Base-by-base conservation (phyloP, 345 rosid species). In the Citrus unshiu region DNA sequence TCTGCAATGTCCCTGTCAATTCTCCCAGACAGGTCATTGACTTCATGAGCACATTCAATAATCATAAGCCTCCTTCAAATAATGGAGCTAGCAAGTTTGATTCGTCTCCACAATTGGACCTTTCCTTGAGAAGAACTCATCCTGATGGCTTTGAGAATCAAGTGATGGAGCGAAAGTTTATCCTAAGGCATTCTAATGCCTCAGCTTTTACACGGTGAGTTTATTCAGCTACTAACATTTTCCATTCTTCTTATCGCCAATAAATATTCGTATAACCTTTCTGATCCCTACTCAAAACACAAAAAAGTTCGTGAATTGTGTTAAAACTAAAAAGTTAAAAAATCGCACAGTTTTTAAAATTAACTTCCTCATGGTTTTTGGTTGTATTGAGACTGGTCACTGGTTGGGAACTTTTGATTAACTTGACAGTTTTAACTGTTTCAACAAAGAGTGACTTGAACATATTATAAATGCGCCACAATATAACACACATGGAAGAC, bases 161-260 rank as follows among this genome's bases (percentile, higher is more conserved):
- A 62, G 70, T 61, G 62, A 72, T 86, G 14, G 92, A 87, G 80
- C 93, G 89, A 77, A 83, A 78, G 68, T 87, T 84, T 19, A 81
- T 81, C 32, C 89, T 95, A 34, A 85, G 86, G 84, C 98, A 90
- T 62, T 93, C 98, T 59, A 85, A 85, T 88, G 90, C 94, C 84
- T 95, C 98, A 0, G 98, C 99, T 79, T 95, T 95, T 81, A 84
- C 95, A 6, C 84, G 92, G 98, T 90, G 78, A 84, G 93, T 80
- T 68, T 72, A 43, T 67, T 30, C 76, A 43, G 78, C 65, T 25
- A 5, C 22, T 74, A 51, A 37, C 22, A 46, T 49, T 21, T 78
- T 24, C 46, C 14, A 75, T 51, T 7, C 25, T 58, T 63, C 30
- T 29, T 25, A 25, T 25, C 19, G 13, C 3, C 56, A 29, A 35